These are phyloP conservation scores for Aspergillus phoenicis DNA, from an alignment of 2,329 filamentous ascomycete species.

Conservation along the genomic window DNA sequence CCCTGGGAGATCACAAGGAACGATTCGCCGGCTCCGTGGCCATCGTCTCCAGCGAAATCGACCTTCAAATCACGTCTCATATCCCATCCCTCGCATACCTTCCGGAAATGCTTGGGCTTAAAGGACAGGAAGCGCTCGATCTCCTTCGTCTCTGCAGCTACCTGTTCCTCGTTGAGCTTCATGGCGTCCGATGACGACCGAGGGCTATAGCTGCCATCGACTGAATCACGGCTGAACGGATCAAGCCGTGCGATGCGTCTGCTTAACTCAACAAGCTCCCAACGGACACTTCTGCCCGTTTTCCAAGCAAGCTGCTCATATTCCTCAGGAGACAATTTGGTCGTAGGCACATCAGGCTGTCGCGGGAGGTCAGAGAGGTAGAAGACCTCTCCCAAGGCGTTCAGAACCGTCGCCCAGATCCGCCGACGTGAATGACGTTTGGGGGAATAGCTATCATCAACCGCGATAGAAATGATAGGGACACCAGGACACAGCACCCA, in stretches of 20 bases:
- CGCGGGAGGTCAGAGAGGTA: conserved; percentile 74
- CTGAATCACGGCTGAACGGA: conserved; percentile 68
- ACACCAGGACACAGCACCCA: conserved; percentile 93
- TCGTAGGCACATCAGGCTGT: conserved; percentile 53
- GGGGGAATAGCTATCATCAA: conserved; percentile 79
- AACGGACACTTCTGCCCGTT: conserved; percentile 74
- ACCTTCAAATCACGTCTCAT: conserved; percentile 85
- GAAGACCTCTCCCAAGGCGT: conserved; percentile 89
- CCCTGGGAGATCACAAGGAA: conserved; percentile 76
- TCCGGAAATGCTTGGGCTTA: conserved; percentile 76
- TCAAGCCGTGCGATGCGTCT: conserved; percentile 71
- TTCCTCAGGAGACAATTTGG: conserved; percentile 52
- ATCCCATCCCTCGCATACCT: conserved; percentile 82
- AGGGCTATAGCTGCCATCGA: conserved; percentile 77
- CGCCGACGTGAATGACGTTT: conserved; percentile 70
- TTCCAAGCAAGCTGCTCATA: conserved; percentile 73
- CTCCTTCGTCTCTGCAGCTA: conserved; percentile 75
- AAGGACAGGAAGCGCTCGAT: conserved; percentile 75
- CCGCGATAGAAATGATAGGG: conserved; percentile 78
- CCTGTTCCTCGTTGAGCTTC: conserved; percentile 69
- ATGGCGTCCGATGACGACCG: conserved; percentile 74
- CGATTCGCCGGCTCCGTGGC: conserved; percentile 73
- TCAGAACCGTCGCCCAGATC: conserved; percentile 90
- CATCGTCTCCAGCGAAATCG: conserved; percentile 83
- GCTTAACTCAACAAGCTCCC: conserved; percentile 78